phyloP scores from a whole-genome alignment of 108 stramenopile genomes.

The Stephanodiscus triporus region DNA sequence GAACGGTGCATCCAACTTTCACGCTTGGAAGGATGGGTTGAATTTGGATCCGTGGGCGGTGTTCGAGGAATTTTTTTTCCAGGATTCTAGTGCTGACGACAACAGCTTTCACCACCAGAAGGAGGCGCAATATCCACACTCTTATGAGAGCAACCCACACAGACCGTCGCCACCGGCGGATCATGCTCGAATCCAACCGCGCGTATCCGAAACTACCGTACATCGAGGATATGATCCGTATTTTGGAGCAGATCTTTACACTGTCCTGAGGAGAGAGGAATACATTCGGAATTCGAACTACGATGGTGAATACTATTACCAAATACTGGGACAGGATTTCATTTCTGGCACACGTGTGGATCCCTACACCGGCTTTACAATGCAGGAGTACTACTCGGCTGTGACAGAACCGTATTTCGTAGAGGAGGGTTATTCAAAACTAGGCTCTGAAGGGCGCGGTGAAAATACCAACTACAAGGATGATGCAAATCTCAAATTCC shows the following conservation, averaged over 20 bases:
- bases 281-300: constrained; percentile 17
- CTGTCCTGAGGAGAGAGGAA: constrained; percentile 46
- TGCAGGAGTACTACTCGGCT: constrained; percentile 51
- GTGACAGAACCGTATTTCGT: constrained; percentile 64
- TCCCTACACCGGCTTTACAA: constrained; percentile 53
- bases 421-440: constrained; percentile 62
- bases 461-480: constrained; percentile 8
- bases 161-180: constrained; percentile 15
- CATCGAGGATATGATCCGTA: constrained; percentile 38
- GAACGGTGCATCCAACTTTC: constrained; percentile 42
- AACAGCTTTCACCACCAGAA: not conserved
- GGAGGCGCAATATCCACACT: constrained; percentile 13
- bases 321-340: constrained; percentile 42
- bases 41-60: constrained; percentile 67
- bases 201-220: constrained; percentile 43
- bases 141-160: constrained; percentile 15
- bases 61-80: constrained; percentile 79
- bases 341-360: constrained; percentile 62
- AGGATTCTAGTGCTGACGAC: constrained; percentile 22
- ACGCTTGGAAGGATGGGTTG: constrained; percentile 47
- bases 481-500: constrained; percentile 12
- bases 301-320: constrained; percentile 48
- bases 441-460: not conserved
- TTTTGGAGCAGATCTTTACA: constrained; percentile 36
- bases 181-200: constrained; percentile 18